A percentile compares a stretch with the other conserved stretches of the same genome.
Evolutionary conservation across 495 filamentous ascomycete genomes (phyloP).

Genomic region (Penicillium roqueforti): DNA sequence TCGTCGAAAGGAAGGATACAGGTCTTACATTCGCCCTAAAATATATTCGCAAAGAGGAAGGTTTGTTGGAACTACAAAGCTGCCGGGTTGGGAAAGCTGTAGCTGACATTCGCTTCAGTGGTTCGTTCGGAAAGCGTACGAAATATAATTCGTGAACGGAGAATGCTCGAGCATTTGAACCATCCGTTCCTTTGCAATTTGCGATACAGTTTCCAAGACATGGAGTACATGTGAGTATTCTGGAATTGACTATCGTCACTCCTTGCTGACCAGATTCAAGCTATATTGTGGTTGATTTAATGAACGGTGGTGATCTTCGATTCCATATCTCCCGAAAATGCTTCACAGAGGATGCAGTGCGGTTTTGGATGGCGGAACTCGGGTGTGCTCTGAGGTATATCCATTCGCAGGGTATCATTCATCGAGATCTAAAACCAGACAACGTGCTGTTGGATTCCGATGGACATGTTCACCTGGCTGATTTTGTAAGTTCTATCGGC

Average conservation of each 20-base stretch:
- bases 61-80: constrained; percentile 44
- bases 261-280: constrained; percentile 44
- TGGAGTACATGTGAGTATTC: constrained; percentile 86
- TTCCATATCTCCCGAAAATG: constrained; percentile 98
- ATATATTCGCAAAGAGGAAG: constrained; percentile 99
- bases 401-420: constrained; percentile 87
- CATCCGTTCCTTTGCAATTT: constrained; percentile 98
- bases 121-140: constrained; percentile 95
- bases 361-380: constrained; percentile 94
- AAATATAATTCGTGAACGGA: constrained; percentile 94
- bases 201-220: constrained; percentile 98
- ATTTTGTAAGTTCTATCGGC: constrained; percentile 67
- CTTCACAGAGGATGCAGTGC: constrained; percentile 94
- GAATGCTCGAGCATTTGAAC: constrained; percentile 97
- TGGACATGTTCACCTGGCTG: constrained; percentile 94
- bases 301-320: constrained; percentile 95
- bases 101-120: constrained; percentile 50
- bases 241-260: background rate
- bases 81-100: background rate
- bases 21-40: constrained; percentile 91
- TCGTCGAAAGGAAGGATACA: constrained; percentile 96
- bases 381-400: constrained; percentile 91
- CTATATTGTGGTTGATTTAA: constrained; percentile 96
- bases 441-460: constrained; percentile 92
- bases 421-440: constrained; percentile 95